Evolutionary conservation across 2,329 filamentous ascomycete species (phyloP).

Genomic region (Lomentospora prolificans): DNA sequence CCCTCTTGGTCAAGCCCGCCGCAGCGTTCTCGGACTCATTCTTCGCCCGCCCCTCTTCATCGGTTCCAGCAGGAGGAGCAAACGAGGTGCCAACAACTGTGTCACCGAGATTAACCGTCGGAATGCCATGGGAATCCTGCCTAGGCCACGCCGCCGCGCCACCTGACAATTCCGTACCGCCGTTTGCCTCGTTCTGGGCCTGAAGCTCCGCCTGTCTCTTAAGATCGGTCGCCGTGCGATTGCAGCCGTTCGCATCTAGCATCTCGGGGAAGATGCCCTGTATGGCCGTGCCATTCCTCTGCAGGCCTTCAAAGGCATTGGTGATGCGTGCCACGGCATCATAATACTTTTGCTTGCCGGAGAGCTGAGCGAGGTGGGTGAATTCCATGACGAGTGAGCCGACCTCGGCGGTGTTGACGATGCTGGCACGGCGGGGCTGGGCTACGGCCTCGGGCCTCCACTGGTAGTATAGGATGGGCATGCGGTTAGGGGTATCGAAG

Average conservation of each 20-base stretch:
- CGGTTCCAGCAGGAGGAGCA: not conserved
- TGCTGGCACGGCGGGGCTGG: constrained; percentile 52
- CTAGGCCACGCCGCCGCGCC: not conserved
- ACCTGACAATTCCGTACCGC: not conserved
- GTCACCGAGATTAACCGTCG: not conserved
- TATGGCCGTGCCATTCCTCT: constrained; percentile 57
- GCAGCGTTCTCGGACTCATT: not conserved
- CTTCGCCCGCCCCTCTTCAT: not conserved
- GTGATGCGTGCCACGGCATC: constrained; percentile 83
- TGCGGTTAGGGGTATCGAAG: constrained; percentile 88
- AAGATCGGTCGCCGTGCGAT: constrained; percentile 34
- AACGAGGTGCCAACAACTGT: not conserved
- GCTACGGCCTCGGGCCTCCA: constrained; percentile 61
- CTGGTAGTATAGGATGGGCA: constrained; percentile 73
- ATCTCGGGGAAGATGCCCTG: constrained; percentile 71
- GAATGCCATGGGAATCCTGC: not conserved
- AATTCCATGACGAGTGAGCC: constrained; percentile 82
- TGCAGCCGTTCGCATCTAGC: constrained; percentile 73
- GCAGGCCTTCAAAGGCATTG: constrained; percentile 64
- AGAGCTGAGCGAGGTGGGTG: constrained; percentile 78
- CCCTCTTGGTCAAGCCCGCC: not conserved
- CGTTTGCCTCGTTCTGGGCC: not conserved
- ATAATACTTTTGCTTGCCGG: constrained; percentile 72
- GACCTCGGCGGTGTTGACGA: constrained; percentile 57
- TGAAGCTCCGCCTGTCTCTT: not conserved